A percentile compares a stretch with the other conserved stretches of the same genome.
Conservation (phyloP, 331 rosid species). For the Acacia pycnantha region DNA sequence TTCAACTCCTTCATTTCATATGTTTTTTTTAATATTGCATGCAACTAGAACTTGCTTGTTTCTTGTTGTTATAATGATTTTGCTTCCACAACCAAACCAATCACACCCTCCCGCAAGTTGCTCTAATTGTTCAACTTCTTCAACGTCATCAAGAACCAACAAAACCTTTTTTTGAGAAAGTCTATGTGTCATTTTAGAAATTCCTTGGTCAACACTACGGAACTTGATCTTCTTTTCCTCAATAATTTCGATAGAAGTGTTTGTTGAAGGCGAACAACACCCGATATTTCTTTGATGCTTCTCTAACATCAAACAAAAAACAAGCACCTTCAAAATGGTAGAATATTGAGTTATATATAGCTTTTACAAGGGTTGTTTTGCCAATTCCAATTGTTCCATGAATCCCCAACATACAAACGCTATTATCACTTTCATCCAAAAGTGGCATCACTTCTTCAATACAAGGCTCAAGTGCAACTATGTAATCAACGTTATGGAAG, state of each 20-base stretch:
- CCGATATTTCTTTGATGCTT: background rate
- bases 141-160: background rate
- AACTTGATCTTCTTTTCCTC: background rate
- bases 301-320: slow-evolving; percentile 13
- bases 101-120: background rate
- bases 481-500: background rate
- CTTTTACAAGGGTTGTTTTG: slow-evolving; percentile 18
- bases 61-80: slow-evolving; percentile 28
- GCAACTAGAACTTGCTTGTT: background rate
- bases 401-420: background rate
- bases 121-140: background rate
- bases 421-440: background rate
- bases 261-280: background rate
- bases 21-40: background rate
- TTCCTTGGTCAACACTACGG: background rate
- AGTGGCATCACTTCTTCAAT: background rate
- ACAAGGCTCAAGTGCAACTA: background rate
- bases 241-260: background rate
- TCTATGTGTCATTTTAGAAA: background rate
- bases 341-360: background rate
- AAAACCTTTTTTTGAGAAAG: background rate
- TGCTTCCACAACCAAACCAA: slow-evolving; percentile 27
- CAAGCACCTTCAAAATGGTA: background rate
- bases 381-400: slow-evolving; percentile 14
- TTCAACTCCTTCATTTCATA: background rate